Evolutionary conservation across 257 asterid genomes (phyloP), one percentile per base, ranked within the genome.

Genomic region (Nyctanthes arbortristis): DNA sequence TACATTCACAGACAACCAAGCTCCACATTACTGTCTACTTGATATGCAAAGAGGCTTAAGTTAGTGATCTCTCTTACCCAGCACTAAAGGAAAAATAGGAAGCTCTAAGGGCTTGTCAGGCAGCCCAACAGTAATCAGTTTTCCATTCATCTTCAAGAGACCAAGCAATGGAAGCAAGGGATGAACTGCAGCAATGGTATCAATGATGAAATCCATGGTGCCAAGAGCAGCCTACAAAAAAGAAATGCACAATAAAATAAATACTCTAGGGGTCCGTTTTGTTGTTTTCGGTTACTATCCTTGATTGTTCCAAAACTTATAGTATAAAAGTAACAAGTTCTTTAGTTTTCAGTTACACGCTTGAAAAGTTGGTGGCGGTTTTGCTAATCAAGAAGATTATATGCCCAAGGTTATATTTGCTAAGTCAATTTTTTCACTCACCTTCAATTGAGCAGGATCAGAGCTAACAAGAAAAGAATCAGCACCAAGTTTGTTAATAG

Each of bases 201-300:
- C 87, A 54, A 88, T 82, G 66, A 88, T 88, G 78, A 73, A 84
- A 66, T 88, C 96, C 90, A 88, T 78, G 5, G 86, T 77, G 76
- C 84, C 84, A 2, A 25, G 47, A 39, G 87, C 86, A 69, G 84
- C 85, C 95, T 88, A 79, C 78, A 72, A 54, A 7, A 49, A 69
- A 16, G 4, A 14, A 33, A 18, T 4, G 9, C 39, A 35, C 13
- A 1, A 40, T 8, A 40, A 39, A 3, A 3, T 14, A 40, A 40
- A 14, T 40, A 40, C 52, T 40, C 16, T 4, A 40, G 13, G 16
- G 20, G 13, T 40, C 52, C 20, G 5, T 14, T 14, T 40, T 12
- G 18, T 39, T 39, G 5, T 13, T 39, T 13, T 39, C n/a, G 47
- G 14, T 39, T 39, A 3, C 18, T 12, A 14, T 40, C 52, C 52